phyloP scores from a whole-genome alignment of 352 stramenopile genomes.

The Pilasporangium apinafurcum region DNA sequence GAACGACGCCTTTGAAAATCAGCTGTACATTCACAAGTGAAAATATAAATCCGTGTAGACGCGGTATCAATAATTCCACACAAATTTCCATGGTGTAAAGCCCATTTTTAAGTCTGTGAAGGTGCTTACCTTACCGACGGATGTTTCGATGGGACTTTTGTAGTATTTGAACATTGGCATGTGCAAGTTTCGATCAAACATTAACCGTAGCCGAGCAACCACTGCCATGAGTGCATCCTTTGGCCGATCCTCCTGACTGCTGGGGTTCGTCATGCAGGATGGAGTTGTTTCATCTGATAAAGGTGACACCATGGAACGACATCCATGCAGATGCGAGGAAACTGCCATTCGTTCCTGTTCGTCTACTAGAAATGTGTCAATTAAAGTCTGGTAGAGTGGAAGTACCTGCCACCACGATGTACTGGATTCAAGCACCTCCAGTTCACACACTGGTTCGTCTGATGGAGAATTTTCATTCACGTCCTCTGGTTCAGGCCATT shows the following conservation, averaged over 20 bases:
- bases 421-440: constrained; percentile 7
- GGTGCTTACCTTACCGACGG: constrained; percentile 45
- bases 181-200: neutral
- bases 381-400: neutral
- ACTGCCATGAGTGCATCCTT: neutral
- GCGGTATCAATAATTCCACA: neutral
- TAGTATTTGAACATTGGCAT: neutral
- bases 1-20: constrained; percentile 26
- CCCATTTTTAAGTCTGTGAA: too few relatives aligned
- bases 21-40: constrained; percentile 10
- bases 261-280: too few relatives aligned
- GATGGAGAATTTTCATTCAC: constrained; percentile 9
- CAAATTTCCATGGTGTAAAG: neutral
- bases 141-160: constrained; percentile 17
- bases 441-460: constrained; percentile 6
- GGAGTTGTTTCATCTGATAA: too few relatives aligned
- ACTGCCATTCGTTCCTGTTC: too few relatives aligned
- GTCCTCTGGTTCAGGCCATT: too few relatives aligned
- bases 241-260: too few relatives aligned
- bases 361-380: neutral
- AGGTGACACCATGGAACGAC: too few relatives aligned
- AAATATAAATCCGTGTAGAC: neutral
- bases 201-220: neutral
- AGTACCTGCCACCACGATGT: constrained; percentile 1
- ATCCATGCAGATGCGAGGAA: too few relatives aligned